Evolutionary conservation across 2,329 filamentous ascomycete genomes (phyloP).

Genomic region (Penicillium sumatraense): DNA sequence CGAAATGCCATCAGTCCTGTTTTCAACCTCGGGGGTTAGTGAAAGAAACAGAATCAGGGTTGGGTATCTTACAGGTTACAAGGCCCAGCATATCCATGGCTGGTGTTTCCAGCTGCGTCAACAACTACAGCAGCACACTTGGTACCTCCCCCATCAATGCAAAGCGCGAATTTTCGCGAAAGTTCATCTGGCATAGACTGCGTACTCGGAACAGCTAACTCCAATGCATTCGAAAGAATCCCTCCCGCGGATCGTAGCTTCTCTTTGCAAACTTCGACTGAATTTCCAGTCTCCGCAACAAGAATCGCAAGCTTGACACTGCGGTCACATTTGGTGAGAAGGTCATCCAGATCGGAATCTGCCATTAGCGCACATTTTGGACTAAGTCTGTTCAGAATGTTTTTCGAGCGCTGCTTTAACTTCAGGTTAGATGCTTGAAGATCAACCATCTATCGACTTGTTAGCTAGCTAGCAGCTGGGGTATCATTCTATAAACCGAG

Average conservation of each 20-base stretch:
- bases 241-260: slow-evolving; percentile 28
- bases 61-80: slow-evolving; percentile 44
- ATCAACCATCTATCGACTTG: slow-evolving; percentile 37
- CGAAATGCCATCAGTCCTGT: slow-evolving; percentile 23
- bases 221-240: slow-evolving; percentile 28
- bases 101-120: slow-evolving; percentile 27
- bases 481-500: too few species aligned
- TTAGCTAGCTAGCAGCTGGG: slow-evolving; percentile 5
- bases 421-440: slow-evolving; percentile 46
- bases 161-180: slow-evolving; percentile 32
- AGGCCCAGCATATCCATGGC: slow-evolving; percentile 39
- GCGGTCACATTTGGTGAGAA: slow-evolving; percentile 31
- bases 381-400: slow-evolving; percentile 37
- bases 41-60: background rate
- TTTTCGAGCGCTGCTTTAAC: slow-evolving; percentile 40
- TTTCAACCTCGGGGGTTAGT: background rate
- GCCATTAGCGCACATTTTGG: slow-evolving; percentile 18
- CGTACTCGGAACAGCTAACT: slow-evolving; percentile 8
- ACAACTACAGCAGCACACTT: slow-evolving; percentile 48
- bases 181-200: background rate
- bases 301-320: slow-evolving; percentile 43
- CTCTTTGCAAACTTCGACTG: slow-evolving; percentile 29
- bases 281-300: slow-evolving; percentile 27
- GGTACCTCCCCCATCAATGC: slow-evolving; percentile 50
- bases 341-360: slow-evolving; percentile 32